These are phyloP conservation scores for Gentiana straminea DNA, from an alignment of 257 asterid genomes.

Conservation along the genomic window DNA sequence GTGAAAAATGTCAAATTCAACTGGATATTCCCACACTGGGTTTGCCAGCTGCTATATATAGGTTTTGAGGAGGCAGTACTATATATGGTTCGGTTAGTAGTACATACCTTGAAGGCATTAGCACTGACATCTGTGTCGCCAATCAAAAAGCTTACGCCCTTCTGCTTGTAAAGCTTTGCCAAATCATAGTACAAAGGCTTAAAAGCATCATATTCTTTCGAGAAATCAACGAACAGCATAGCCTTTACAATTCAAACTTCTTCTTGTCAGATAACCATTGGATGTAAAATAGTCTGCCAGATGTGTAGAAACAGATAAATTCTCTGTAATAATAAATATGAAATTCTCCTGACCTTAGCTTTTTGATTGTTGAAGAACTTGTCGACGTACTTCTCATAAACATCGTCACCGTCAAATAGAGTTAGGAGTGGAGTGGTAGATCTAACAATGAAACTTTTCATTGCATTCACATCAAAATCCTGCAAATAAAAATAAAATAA, in stretches of 20 bases:
- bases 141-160: constrained; percentile 58
- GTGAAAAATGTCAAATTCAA: too few species aligned
- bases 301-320: neutral
- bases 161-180: constrained; percentile 49
- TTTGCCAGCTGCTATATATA: too few species aligned
- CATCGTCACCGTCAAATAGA: constrained; percentile 39
- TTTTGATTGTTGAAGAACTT: constrained; percentile 37
- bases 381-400: constrained; percentile 32
- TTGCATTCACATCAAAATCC: constrained; percentile 49
- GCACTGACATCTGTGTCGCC: constrained; percentile 52
- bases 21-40: too few species aligned
- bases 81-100: too few species aligned
- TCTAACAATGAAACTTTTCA: constrained; percentile 48
- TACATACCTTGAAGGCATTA: constrained; percentile 52
- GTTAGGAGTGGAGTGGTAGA: constrained; percentile 45
- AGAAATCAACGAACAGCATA: constrained; percentile 63
- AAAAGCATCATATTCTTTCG: constrained; percentile 44
- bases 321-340: neutral
- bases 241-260: constrained; percentile 31
- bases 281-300: too few species aligned
- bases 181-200: constrained; percentile 42
- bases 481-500: constrained; percentile 15
- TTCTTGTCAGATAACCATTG: too few species aligned
- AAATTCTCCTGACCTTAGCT: constrained; percentile 33
- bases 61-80: too few species aligned